phyloP scores from a whole-genome alignment of 1,139 yeast species.

The Yamadazyma conglobata region DNA sequence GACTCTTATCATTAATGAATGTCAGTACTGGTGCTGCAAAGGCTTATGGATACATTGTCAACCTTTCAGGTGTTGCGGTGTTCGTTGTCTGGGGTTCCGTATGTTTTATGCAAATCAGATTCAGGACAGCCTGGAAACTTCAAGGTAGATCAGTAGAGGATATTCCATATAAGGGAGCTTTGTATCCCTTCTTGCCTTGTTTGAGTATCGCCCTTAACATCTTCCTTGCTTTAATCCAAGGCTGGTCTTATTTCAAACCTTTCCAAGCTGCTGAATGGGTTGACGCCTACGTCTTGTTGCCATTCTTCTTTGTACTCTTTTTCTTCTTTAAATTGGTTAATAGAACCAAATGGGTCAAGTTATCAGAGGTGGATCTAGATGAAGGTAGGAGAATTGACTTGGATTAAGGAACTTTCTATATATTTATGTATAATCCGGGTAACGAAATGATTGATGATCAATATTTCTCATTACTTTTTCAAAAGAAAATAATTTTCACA shows the following conservation, averaged over 20 bases:
- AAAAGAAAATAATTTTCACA: too few species aligned
- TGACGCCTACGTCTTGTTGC: slow-evolving; percentile 62
- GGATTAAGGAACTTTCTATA: slow-evolving; percentile 13
- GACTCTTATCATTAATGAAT: slow-evolving; percentile 50
- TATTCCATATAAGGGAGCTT: slow-evolving; percentile 51
- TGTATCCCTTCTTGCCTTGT: slow-evolving; percentile 52
- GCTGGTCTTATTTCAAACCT: slow-evolving; percentile 65
- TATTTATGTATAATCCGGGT: slow-evolving; percentile 1
- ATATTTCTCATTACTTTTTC: too few species aligned
- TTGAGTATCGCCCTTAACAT: slow-evolving; percentile 49
- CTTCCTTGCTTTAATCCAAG: slow-evolving; percentile 60
- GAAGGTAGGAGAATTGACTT: slow-evolving; percentile 36
- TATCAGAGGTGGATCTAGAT: slow-evolving; percentile 45
- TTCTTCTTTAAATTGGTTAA: slow-evolving; percentile 32
- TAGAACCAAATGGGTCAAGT: slow-evolving; percentile 41
- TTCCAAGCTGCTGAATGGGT: slow-evolving; percentile 59
- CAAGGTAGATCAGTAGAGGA: slow-evolving; percentile 44
- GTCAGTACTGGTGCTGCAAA: slow-evolving; percentile 50
- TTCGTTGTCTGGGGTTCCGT: slow-evolving; percentile 58
- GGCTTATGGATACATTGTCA: slow-evolving; percentile 53
- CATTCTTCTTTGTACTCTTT: slow-evolving; percentile 45
- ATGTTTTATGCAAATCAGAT: slow-evolving; percentile 47
- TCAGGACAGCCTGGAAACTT: slow-evolving; percentile 46
- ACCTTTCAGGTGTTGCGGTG: slow-evolving; percentile 53
- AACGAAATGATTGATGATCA: too few species aligned